phyloP scores from a whole-genome alignment of 495 filamentous ascomycete genomes.

The Terfezia claveryi region DNA sequence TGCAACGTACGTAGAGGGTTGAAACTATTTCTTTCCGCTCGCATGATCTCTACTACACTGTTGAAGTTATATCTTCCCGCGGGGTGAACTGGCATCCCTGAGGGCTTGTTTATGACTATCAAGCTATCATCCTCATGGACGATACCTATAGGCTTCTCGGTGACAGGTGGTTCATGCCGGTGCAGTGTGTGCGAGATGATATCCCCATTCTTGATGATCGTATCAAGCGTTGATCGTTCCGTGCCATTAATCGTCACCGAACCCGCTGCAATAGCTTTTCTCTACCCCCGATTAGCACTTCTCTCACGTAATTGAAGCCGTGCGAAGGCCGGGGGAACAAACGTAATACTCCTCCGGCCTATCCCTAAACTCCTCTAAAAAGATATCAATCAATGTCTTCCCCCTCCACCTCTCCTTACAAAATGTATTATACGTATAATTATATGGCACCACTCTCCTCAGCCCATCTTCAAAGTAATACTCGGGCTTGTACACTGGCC shows the following conservation, averaged over 20 bases:
- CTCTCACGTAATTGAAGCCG: not conserved
- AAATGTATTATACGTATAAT: constrained; percentile 85
- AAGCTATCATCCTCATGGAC: constrained; percentile 80
- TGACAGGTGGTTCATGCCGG: constrained; percentile 85
- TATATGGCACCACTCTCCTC: constrained; percentile 65
- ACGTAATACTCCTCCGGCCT: constrained; percentile 73
- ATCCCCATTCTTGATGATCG: constrained; percentile 52
- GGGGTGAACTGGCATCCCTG: constrained; percentile 82
- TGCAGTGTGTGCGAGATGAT: constrained; percentile 83
- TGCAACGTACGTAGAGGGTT: constrained; percentile 33
- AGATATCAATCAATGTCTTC: constrained; percentile 53
- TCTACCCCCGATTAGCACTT: constrained; percentile 22
- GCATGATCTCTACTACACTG: constrained; percentile 79
- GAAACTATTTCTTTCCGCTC: constrained; percentile 49
- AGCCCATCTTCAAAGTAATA: constrained; percentile 66
- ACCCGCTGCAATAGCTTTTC: constrained; percentile 58
- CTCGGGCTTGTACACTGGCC: constrained; percentile 16
- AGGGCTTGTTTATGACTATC: constrained; percentile 90
- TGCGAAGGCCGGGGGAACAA: not conserved
- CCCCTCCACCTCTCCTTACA: constrained; percentile 80
- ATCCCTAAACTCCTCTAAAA: constrained; percentile 68
- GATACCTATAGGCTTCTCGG: constrained; percentile 51
- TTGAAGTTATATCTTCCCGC: constrained; percentile 92
- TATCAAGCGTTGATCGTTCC: constrained; percentile 27
- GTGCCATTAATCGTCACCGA: constrained; percentile 53